These are phyloP conservation scores for Yamadazyma buinensis DNA, from an alignment of 1,139 yeast species.

Conservation along the genomic window DNA sequence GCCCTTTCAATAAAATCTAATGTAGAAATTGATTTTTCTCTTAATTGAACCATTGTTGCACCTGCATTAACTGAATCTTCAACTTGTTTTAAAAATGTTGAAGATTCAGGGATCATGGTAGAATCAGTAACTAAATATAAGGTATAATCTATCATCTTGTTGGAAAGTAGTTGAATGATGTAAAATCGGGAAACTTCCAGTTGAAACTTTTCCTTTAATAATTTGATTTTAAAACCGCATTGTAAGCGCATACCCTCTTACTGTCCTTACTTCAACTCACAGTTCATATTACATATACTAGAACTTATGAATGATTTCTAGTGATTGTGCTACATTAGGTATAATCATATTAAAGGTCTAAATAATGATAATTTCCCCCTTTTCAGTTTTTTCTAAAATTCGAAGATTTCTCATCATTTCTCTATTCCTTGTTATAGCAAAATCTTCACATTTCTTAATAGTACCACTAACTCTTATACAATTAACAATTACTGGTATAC, in stretches of 20 bases:
- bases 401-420: slow-evolving; percentile 24
- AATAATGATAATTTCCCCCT: slow-evolving; percentile 3
- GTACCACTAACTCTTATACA: slow-evolving; percentile 82
- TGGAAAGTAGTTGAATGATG: not conserved
- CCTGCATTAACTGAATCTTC: slow-evolving; percentile 64
- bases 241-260: slow-evolving; percentile 11
- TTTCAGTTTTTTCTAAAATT: slow-evolving; percentile 6
- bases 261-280: too few relatives aligned
- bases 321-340: too few relatives aligned
- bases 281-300: too few relatives aligned
- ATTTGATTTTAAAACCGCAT: not conserved
- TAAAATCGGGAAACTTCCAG: not conserved
- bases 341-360: too few relatives aligned
- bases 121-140: slow-evolving; percentile 82
- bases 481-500: slow-evolving; percentile 52
- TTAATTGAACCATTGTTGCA: slow-evolving; percentile 74
- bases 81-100: slow-evolving; percentile 59
- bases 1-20: slow-evolving; percentile 66
- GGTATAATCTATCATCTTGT: slow-evolving; percentile 48
- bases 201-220: too few relatives aligned
- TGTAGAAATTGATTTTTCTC: slow-evolving; percentile 77
- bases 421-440: slow-evolving; percentile 47
- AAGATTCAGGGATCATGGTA: slow-evolving; percentile 63
- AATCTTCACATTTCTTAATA: slow-evolving; percentile 76
- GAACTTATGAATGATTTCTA: too few relatives aligned